Evolutionary conservation across 2,329 filamentous ascomycete species (phyloP).

Genomic region (Verticillium longisporum): DNA sequence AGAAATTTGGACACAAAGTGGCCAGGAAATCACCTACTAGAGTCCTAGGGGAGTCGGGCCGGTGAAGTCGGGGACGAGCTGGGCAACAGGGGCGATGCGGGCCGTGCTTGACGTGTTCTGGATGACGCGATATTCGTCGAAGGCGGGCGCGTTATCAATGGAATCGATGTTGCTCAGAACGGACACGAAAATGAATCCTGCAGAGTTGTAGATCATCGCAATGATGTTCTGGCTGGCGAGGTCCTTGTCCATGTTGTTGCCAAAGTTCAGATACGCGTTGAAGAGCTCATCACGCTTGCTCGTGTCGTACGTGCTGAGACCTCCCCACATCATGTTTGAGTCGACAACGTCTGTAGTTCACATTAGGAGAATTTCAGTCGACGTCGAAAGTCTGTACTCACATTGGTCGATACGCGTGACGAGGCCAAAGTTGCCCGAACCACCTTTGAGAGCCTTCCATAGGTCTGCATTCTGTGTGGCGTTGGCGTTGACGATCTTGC

Average conservation of each 20-base stretch:
- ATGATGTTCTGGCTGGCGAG: slow-evolving; percentile 21
- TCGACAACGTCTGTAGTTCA: slow-evolving; percentile 8
- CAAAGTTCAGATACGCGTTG: slow-evolving; percentile 20
- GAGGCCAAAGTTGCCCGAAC: slow-evolving; percentile 36
- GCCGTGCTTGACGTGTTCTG: slow-evolving; percentile 15
- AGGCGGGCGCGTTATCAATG: slow-evolving; percentile 14
- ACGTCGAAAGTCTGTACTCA: background rate
- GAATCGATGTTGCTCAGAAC: slow-evolving; percentile 21
- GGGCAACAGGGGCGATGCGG: slow-evolving; percentile 14
- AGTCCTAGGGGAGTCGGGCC: slow-evolving; percentile 22
- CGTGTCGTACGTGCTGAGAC: slow-evolving; percentile 17
- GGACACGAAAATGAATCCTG: slow-evolving; percentile 9
- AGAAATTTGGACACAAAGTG: background rate
- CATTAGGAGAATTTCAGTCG: background rate
- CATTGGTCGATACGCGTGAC: slow-evolving; percentile 21
- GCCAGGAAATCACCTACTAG: slow-evolving; percentile 7
- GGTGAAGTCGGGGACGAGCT: slow-evolving; percentile 23
- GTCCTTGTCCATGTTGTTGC: slow-evolving; percentile 17
- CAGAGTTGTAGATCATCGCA: slow-evolving; percentile 13
- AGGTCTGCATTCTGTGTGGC: slow-evolving; percentile 28
- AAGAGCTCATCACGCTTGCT: slow-evolving; percentile 16
- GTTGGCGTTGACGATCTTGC: slow-evolving; percentile 33
- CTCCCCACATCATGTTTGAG: slow-evolving; percentile 20
- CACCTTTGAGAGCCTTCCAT: slow-evolving; percentile 37
- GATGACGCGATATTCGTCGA: slow-evolving; percentile 15